phyloP scores from a whole-genome alignment of 345 rosid species.

The Reutealis trisperma region DNA sequence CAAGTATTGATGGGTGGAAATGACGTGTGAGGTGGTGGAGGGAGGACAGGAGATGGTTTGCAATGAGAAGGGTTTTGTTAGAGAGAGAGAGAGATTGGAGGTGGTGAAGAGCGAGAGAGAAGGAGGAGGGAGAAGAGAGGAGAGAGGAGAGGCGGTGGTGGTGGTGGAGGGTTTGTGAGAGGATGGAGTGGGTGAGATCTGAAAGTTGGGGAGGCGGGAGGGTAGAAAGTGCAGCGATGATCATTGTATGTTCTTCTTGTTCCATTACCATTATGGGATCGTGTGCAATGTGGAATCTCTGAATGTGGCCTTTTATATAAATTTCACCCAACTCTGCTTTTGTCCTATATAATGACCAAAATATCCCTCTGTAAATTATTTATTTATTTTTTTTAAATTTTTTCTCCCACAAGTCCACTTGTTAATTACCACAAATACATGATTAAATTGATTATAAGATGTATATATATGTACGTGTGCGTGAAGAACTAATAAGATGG shows the following conservation, averaged over 20 bases:
- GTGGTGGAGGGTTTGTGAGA: constrained; percentile 51
- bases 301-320: constrained; percentile 19
- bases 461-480: no score
- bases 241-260: constrained; percentile 39
- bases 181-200: constrained; percentile 52
- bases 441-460: no score
- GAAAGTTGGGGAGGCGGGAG: constrained; percentile 51
- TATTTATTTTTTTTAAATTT: no score
- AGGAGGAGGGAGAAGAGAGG: constrained; percentile 73
- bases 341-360: background rate
- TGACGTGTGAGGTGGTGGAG: constrained; percentile 60
- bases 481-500: no score
- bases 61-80: constrained; percentile 68
- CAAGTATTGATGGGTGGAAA: constrained; percentile 35
- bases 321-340: background rate
- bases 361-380: background rate
- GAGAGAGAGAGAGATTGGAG: constrained; percentile 73
- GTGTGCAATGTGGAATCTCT: constrained; percentile 24
- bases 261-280: constrained; percentile 49
- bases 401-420: no score
- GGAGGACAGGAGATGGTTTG: constrained; percentile 77
- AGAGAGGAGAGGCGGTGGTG: constrained; percentile 63
- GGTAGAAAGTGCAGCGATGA: constrained; percentile 66
- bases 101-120: constrained; percentile 76
- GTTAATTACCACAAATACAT: no score